phyloP scores from a whole-genome alignment of 257 asterid species.

The Lycium ferocissimum region DNA sequence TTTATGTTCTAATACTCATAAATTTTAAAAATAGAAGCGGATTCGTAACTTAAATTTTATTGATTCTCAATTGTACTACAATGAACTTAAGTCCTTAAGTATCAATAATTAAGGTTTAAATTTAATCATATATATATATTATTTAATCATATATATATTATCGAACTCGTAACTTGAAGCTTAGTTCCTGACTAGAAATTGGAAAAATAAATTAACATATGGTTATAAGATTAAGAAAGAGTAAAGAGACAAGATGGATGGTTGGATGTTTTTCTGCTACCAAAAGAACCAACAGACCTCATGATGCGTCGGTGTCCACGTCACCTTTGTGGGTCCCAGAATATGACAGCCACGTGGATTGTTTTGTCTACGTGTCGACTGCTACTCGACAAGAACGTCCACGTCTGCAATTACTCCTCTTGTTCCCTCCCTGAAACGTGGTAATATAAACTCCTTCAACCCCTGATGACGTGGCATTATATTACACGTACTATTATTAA shows the following conservation, averaged over 20 bases:
- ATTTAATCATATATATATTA: too few relatives aligned
- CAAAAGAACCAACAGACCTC: slow-evolving; percentile 36
- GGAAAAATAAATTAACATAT: neutral
- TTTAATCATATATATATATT: too few relatives aligned
- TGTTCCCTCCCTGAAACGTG: slow-evolving; percentile 35
- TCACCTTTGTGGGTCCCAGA: slow-evolving; percentile 40
- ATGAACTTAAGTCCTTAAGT: too few relatives aligned
- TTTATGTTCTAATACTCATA: too few relatives aligned
- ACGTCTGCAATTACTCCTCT: slow-evolving; percentile 35
- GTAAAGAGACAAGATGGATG: slow-evolving; percentile 31
- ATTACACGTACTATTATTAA: slow-evolving; percentile 28
- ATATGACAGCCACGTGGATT: slow-evolving; percentile 55
- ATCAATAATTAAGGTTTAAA: too few relatives aligned
- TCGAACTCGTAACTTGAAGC: too few relatives aligned
- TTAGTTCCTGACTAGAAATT: too few relatives aligned
- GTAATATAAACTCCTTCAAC: neutral
- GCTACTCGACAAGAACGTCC: slow-evolving; percentile 28
- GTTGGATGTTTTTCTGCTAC: slow-evolving; percentile 43
- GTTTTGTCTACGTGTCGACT: neutral
- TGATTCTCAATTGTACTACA: too few relatives aligned
- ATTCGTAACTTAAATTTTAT: too few relatives aligned
- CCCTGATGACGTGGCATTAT: slow-evolving; percentile 31
- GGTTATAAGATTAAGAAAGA: neutral
- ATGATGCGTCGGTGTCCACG: slow-evolving; percentile 41
- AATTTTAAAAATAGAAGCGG: too few relatives aligned